phyloP scores from a whole-genome alignment of 495 filamentous ascomycete species.

The Penicillium macrosclerotiorum region DNA sequence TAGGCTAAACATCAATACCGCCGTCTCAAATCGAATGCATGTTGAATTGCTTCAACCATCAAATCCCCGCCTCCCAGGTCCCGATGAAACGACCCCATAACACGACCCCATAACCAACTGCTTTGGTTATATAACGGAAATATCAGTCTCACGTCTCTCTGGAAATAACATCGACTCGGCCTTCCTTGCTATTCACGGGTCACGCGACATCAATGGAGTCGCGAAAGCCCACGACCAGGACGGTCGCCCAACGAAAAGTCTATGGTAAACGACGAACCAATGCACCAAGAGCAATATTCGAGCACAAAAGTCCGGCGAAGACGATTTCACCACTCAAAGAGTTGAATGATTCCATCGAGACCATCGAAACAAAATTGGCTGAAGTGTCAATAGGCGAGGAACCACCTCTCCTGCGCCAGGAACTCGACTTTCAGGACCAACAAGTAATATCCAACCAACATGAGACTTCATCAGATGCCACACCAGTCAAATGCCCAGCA shows the following conservation, averaged over 20 bases:
- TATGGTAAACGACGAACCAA: slow-evolving; percentile 44
- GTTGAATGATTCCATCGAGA: slow-evolving; percentile 23
- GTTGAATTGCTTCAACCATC: background rate
- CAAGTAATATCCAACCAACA: background rate
- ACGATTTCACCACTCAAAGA: background rate
- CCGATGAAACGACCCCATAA: background rate
- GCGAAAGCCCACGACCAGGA: slow-evolving; percentile 19
- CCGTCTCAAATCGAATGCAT: background rate
- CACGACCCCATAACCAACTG: background rate
- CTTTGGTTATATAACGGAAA: slow-evolving; percentile 2
- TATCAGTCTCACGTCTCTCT: background rate
- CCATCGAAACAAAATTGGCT: slow-evolving; percentile 33
- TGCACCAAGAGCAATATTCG: slow-evolving; percentile 42
- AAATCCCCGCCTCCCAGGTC: background rate
- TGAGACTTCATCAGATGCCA: background rate
- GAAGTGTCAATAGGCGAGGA: slow-evolving; percentile 30
- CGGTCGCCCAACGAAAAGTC: slow-evolving; percentile 32
- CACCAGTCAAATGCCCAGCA: background rate
- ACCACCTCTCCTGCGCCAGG: background rate
- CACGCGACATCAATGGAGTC: slow-evolving; percentile 20
- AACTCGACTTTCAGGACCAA: background rate
- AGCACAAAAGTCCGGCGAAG: slow-evolving; percentile 36
- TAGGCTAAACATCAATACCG: slow-evolving; percentile 30
- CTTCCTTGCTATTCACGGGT: slow-evolving; percentile 9
- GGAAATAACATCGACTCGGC: slow-evolving; percentile 5